These are phyloP conservation scores for Phytophthora sojae DNA, from an alignment of 352 stramenopile species.

Conservation along the genomic window DNA sequence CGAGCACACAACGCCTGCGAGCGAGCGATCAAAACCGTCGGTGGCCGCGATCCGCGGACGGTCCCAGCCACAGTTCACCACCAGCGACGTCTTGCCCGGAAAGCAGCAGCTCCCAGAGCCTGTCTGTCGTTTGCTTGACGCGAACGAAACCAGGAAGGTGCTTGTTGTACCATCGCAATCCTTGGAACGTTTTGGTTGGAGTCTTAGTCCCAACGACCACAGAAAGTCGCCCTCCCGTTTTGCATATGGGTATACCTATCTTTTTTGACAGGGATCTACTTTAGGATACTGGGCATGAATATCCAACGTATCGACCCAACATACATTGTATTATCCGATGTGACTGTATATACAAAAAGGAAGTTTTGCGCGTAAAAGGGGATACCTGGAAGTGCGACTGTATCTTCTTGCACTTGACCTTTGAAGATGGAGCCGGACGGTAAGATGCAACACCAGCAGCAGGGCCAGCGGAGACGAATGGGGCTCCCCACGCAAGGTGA, in stretches of 20 bases:
- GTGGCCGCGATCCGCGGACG: too few species aligned
- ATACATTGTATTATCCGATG: too few species aligned
- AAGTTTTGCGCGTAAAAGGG: too few species aligned
- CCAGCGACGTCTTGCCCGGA: neutral
- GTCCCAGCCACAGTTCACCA: too few species aligned
- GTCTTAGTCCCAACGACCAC: slow-evolving; percentile 28
- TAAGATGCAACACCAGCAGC: slow-evolving; percentile 18
- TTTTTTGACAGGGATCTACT: too few species aligned
- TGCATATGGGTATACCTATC: neutral
- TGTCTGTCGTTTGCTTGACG: slow-evolving; percentile 36
- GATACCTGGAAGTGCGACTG: too few species aligned
- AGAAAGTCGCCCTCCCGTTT: neutral
- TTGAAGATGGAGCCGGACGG: slow-evolving; percentile 33
- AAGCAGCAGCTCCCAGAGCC: slow-evolving; percentile 5
- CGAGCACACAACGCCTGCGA: slow-evolving; percentile 1
- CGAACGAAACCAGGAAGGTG: slow-evolving; percentile 36
- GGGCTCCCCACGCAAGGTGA: neutral
- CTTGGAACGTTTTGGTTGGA: neutral
- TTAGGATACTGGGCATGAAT: too few species aligned
- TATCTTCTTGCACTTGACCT: slow-evolving; percentile 26
- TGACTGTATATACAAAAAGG: too few species aligned
- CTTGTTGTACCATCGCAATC: slow-evolving; percentile 10
- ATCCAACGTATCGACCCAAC: too few species aligned
- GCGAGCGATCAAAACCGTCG: slow-evolving; percentile 10
- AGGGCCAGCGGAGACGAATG: slow-evolving; percentile 19